These are phyloP conservation scores for Kwoniella botswanensis DNA, from an alignment of 768 basidiomycete species.

Conservation along the genomic window DNA sequence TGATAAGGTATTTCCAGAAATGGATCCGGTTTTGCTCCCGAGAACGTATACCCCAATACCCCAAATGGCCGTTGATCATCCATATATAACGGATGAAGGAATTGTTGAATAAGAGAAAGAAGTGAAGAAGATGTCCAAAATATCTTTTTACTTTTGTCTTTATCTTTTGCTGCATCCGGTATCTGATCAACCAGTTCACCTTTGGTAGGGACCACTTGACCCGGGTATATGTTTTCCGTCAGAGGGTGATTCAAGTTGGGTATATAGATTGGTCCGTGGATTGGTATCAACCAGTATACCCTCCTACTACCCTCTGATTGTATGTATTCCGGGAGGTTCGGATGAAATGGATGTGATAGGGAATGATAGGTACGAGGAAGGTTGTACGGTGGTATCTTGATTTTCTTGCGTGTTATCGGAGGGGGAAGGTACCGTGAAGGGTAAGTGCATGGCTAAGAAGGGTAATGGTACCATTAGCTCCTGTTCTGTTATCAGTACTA, in stretches of 20 bases:
- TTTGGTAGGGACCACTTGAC: constrained; percentile 4
- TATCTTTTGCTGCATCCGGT: background rate
- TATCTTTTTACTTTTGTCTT: background rate
- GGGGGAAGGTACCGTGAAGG: background rate
- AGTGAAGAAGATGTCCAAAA: constrained; percentile 35
- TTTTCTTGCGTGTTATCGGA: background rate
- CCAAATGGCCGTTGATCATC: constrained; percentile 27
- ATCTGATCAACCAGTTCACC: background rate
- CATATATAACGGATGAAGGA: constrained; percentile 30
- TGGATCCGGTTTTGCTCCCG: constrained; percentile 52
- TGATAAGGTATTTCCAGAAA: constrained; percentile 34
- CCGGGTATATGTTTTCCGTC: background rate
- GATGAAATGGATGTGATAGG: constrained; percentile 43
- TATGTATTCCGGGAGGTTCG: constrained; percentile 33
- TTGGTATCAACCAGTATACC: constrained; percentile 51
- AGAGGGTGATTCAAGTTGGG: constrained; percentile 29
- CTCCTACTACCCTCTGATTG: constrained; percentile 19
- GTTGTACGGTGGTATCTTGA: constrained; percentile 15
- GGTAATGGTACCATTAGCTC: background rate
- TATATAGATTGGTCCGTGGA: constrained; percentile 46
- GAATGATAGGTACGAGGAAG: constrained; percentile 19
- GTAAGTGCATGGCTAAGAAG: constrained; percentile 7
- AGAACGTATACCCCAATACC: constrained; percentile 28
- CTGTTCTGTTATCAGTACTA: too few relatives aligned
- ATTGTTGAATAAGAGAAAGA: constrained; percentile 23